Evolutionary conservation across 108 stramenopile genomes (phyloP), one percentile per base, ranked within the genome.

Genomic region (Seminavis robusta): DNA sequence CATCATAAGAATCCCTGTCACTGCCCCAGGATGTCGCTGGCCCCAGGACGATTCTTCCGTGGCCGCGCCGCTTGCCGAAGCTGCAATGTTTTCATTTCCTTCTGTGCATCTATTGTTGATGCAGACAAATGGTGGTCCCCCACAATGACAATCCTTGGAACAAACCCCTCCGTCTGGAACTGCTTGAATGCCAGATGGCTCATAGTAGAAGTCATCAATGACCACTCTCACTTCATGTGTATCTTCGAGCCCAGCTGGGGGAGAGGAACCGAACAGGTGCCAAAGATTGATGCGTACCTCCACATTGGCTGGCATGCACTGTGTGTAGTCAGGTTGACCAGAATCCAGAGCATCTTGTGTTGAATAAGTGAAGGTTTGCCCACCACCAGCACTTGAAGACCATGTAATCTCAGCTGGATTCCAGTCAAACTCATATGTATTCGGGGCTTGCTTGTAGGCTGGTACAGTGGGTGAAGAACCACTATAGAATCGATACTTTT

Each of bases 231-330:
- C 17, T 9, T n/a, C 44, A 8, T 11, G 8, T n/a, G 9, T 46
- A 9, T 9, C 9, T 19, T 9, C n/a, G 8, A 16, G 17, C 11
- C 17, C 44, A 9, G 44, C 11, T n/a, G 11, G 44, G 13, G 44
- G 13, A 74, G 33, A 29, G 53, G 28, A 19, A 59, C 63, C 20
- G 59, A 67, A 17, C 67, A 32, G 3, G 65, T 55, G 19, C 56
- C 36, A 57, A 67, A 79, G 20, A 73, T 73, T 4, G 27, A 30
- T 26, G n/a, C 49, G 26, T 31, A 51, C 30, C 17, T 51, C 27
- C 27, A 25, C 49, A 51, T 51, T 43, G 20, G 25, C 32, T 9
- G 50, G 48, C 4, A 50, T 20, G 17, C 50, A 50, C 23, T 61
- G 58, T 3, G 48, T 31, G 29, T 48, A 48, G 26, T 59, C 58